Conservation (phyloP, 306 rosid genomes). For the Senna tora region DNA sequence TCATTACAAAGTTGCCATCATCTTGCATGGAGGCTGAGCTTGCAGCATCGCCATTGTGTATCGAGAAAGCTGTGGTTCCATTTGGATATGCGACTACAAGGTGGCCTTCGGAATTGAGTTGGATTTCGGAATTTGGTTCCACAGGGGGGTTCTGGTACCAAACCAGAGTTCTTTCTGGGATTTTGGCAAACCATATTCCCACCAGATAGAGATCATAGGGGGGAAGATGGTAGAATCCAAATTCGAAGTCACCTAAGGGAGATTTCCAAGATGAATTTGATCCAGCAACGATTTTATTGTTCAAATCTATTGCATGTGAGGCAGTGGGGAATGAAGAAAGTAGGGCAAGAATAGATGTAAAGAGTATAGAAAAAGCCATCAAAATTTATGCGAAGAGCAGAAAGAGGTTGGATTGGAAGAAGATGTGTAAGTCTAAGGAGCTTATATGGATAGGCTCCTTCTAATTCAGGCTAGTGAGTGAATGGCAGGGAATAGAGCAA, state of each 20-base stretch:
- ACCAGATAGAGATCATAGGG: conserved; percentile 25
- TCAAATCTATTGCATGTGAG: conserved; percentile 10
- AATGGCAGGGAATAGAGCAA: not conserved
- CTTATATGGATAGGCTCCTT: not conserved
- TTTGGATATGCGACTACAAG: conserved; percentile 31
- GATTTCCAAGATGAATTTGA: conserved; percentile 42
- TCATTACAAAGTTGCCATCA: conserved; percentile 34
- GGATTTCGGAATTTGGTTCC: conserved; percentile 35
- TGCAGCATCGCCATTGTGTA: conserved; percentile 11
- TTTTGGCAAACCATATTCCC: conserved; percentile 45
- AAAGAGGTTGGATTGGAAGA: conserved; percentile 25
- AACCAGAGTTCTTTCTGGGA: conserved; percentile 39
- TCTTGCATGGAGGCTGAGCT: conserved; percentile 30
- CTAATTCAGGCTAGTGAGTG: not conserved
- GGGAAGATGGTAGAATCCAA: conserved; percentile 37
- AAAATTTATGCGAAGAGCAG: conserved; percentile 20
- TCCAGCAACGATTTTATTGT: conserved; percentile 41
- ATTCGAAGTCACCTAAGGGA: conserved; percentile 41
- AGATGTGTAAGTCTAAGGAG: not conserved
- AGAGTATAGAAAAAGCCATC: conserved; percentile 20
- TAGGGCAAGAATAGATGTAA: conserved; percentile 12
- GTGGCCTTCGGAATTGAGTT: conserved; percentile 29
- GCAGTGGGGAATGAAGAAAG: conserved; percentile 18
- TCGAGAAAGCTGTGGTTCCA: not conserved
- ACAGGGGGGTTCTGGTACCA: conserved; percentile 38